Percentiles rank a stretch among this genome's conserved stretches.
These are phyloP conservation scores for Cinchona pubescens DNA, from an alignment of 257 asterid species.

Conservation along the genomic window DNA sequence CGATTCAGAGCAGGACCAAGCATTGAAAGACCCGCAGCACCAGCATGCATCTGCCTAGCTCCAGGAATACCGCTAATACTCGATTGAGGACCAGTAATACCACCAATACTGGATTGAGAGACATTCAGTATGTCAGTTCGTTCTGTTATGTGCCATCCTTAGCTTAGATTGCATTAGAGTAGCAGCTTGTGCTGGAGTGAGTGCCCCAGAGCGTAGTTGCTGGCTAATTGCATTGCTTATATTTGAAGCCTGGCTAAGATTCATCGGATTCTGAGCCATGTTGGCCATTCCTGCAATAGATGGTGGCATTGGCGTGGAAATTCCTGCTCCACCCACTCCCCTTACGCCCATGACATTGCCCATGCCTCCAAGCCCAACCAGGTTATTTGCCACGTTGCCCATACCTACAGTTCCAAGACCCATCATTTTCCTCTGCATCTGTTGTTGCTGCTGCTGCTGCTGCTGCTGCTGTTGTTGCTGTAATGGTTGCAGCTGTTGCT, in stretches of 20 bases:
- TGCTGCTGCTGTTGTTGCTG: constrained; percentile 46
- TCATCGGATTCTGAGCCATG: constrained; percentile 60
- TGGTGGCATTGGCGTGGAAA: constrained; percentile 68
- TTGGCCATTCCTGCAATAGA: constrained; percentile 60
- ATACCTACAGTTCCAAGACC: constrained; percentile 67
- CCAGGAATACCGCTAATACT: constrained; percentile 41
- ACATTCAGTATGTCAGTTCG: constrained; percentile 51
- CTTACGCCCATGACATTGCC: constrained; percentile 69
- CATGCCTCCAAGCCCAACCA: constrained; percentile 75
- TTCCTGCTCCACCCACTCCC: constrained; percentile 67
- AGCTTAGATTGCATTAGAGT: constrained; percentile 41
- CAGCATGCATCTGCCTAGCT: constrained; percentile 68
- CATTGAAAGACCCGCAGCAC: constrained; percentile 63
- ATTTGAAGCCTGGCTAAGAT: constrained; percentile 54
- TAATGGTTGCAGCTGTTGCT: constrained; percentile 38
- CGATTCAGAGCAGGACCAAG: constrained; percentile 57
- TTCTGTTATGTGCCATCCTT: constrained; percentile 45
- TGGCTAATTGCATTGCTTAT: constrained; percentile 41
- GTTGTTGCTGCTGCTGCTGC: constrained; percentile 44
- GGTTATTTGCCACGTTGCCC: constrained; percentile 66
- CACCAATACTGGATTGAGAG: constrained; percentile 48
- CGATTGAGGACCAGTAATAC: constrained; percentile 13
- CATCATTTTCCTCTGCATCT: constrained; percentile 68
- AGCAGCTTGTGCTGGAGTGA: constrained; percentile 50
- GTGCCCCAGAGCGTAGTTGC: constrained; percentile 44